Evolutionary conservation across 2,329 filamentous ascomycete genomes (phyloP).

Genomic region (Ceratocystis smalleyi): DNA sequence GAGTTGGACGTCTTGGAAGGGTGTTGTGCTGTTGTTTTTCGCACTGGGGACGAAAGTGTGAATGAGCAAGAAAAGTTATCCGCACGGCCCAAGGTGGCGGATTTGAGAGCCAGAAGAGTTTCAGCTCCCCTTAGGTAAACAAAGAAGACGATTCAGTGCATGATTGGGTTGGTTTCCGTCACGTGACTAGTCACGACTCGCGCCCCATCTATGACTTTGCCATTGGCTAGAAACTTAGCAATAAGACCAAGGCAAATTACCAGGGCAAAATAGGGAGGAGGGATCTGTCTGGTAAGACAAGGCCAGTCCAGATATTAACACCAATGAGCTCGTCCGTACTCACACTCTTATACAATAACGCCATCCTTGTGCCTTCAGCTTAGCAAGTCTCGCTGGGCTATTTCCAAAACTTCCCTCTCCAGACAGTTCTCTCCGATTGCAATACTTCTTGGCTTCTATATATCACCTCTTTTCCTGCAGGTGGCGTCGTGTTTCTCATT

Average conservation of each 20-base stretch:
- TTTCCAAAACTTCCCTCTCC: background rate
- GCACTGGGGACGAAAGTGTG: conserved; percentile 13
- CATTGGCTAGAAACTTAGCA: background rate
- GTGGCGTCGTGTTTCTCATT: background rate
- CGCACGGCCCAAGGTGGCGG: conserved; percentile 7
- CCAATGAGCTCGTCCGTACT: background rate
- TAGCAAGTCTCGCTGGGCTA: too few relatives aligned
- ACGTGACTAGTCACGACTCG: background rate
- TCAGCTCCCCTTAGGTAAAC: background rate
- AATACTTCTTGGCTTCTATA: background rate
- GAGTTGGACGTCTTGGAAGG: conserved; percentile 7
- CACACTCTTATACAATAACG: background rate
- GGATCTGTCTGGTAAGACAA: too few relatives aligned
- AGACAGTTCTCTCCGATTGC: background rate
- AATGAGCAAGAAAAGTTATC: conserved; percentile 10
- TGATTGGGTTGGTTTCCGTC: background rate
- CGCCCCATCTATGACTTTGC: background rate
- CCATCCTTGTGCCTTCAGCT: background rate
- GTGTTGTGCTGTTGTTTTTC: conserved; percentile 11
- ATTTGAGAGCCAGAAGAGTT: background rate
- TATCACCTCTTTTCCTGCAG: background rate
- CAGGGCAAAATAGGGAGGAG: too few relatives aligned
- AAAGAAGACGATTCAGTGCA: background rate
- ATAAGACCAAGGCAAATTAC: background rate
- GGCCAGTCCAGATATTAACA: background rate